A percentile compares a stretch with the other conserved stretches of the same genome.
phyloP scores from a whole-genome alignment of 1,139 yeast species.

The Torulaspora pretoriensis region DNA sequence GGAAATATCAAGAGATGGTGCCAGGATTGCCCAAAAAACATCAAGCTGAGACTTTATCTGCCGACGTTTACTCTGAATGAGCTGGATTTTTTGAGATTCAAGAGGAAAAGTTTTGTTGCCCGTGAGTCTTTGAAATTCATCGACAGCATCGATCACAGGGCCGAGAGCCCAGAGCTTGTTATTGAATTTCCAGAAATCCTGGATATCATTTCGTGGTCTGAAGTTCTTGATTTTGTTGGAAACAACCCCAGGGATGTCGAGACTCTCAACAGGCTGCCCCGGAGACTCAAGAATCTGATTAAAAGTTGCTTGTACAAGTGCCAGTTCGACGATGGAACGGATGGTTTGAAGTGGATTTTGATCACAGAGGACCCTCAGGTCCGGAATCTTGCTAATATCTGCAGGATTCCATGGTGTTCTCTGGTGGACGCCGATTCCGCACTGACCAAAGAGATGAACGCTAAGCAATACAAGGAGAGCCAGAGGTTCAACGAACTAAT shows the following conservation, averaged over 20 bases:
- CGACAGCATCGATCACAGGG: conserved; percentile 18
- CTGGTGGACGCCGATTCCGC: conserved; percentile 33
- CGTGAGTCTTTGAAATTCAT: conserved; percentile 32
- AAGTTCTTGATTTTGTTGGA: conserved; percentile 22
- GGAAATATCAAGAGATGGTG: conserved; percentile 36
- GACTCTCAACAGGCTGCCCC: conserved; percentile 26
- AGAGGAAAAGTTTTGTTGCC: conserved; percentile 30
- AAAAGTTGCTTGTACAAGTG: conserved; percentile 34
- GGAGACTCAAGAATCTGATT: conserved; percentile 29
- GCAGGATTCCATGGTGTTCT: conserved; percentile 30
- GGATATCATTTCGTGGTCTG: conserved; percentile 30
- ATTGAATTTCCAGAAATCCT: conserved; percentile 33
- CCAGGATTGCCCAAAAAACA: conserved; percentile 16
- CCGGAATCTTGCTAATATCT: conserved; percentile 25
- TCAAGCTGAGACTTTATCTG: conserved; percentile 27
- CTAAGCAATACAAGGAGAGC: conserved; percentile 25
- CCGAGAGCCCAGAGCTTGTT: conserved; percentile 19
- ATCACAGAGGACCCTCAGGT: conserved; percentile 31
- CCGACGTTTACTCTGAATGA: conserved; percentile 33
- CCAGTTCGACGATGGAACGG: conserved; percentile 22
- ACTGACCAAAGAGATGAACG: conserved; percentile 28
- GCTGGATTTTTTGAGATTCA: conserved; percentile 28
- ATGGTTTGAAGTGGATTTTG: conserved; percentile 30
- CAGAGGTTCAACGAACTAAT: conserved; percentile 28
- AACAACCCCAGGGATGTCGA: conserved; percentile 17